Base-by-base conservation (phyloP, 805 yeast species). In the Kazachstania martiniae region DNA sequence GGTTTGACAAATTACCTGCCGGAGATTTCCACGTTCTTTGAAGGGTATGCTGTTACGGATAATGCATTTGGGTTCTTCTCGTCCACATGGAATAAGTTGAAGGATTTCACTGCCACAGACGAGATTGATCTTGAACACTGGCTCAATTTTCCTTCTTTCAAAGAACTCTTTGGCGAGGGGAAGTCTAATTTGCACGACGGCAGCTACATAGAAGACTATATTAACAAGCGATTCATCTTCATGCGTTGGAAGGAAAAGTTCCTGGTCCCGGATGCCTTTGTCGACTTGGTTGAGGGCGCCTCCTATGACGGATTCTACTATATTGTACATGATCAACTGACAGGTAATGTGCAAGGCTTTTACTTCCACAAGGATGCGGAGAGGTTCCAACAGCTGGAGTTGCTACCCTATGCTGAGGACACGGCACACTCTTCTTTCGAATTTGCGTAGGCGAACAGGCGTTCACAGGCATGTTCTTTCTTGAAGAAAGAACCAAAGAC, bases 191-290 rank as follows among this genome's bases (percentile, higher is more conserved):
- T 21, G 23, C 22, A 19, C 33, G 13, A 46, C 40, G 7, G 31
- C 33, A 33, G 37, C 37, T 10, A 27, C n/a, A 31, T 38, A 33
- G 43, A 38, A 23, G 47, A 62, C 37, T 59, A 48, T 31, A 31
- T 58, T 27, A 43, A 61, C 29, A 59, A 65, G 39, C 67, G 74
- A 36, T 68, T 61, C 46, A 58, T 87, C 5, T 87, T 75, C 52
- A 87, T 87, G 95, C 68, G 95, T 43, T 87, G 97, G 97, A 87
- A 87, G 58, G 97, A 87, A 56, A 72, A 76, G 47, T 85, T 85
- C 49, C 59, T 87, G 38, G 76, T 82, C 7, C 94, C 94, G 0
- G 94, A 85, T 57, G 75, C 85, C 61, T 53, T 46, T 70, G 36
- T 63, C 61, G 32, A 29, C 13, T 7, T 28, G 0, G 41, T 89